Evolutionary conservation across 2,329 filamentous ascomycete genomes (phyloP).

Genomic region (Beauveria scarabaeidicola): DNA sequence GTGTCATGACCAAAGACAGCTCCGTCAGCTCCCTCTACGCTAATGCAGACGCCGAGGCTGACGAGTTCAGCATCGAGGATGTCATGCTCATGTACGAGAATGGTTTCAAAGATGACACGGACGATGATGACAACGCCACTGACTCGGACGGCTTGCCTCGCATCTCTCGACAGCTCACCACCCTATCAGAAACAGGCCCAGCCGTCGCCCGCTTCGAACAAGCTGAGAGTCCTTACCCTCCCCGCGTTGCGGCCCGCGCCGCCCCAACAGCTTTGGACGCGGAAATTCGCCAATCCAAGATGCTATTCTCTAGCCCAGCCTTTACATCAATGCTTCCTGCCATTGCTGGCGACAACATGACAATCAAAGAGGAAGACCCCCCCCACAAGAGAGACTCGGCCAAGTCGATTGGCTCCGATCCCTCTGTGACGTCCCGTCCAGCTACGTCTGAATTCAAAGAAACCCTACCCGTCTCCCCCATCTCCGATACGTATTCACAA

Average conservation of each 20-base stretch:
- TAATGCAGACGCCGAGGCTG: slow-evolving; percentile 34
- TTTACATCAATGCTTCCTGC: slow-evolving; percentile 33
- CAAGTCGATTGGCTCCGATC: slow-evolving; percentile 43
- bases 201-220: neutral
- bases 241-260: slow-evolving; percentile 13
- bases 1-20: slow-evolving; percentile 70
- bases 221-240: slow-evolving; percentile 14
- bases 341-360: slow-evolving; percentile 19
- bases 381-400: slow-evolving; percentile 20
- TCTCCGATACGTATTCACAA: slow-evolving; percentile 11
- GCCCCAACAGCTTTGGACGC: slow-evolving; percentile 25
- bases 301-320: slow-evolving; percentile 31
- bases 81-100: slow-evolving; percentile 63
- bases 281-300: slow-evolving; percentile 31
- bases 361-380: slow-evolving; percentile 13
- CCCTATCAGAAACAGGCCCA: slow-evolving; percentile 9
- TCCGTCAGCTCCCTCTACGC: slow-evolving; percentile 56
- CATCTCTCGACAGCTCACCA: slow-evolving; percentile 10
- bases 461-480: slow-evolving; percentile 12
- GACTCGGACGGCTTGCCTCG: slow-evolving; percentile 12
- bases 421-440: slow-evolving; percentile 24
- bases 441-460: slow-evolving; percentile 17
- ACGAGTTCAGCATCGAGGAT: slow-evolving; percentile 55
- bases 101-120: slow-evolving; percentile 44
- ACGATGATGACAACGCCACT: slow-evolving; percentile 27